Percentiles rank a stretch among this genome's conserved stretches.
Evolutionary conservation across 2,329 filamentous ascomycete genomes (phyloP).

Genomic region (Ceratocystis huliohia): DNA sequence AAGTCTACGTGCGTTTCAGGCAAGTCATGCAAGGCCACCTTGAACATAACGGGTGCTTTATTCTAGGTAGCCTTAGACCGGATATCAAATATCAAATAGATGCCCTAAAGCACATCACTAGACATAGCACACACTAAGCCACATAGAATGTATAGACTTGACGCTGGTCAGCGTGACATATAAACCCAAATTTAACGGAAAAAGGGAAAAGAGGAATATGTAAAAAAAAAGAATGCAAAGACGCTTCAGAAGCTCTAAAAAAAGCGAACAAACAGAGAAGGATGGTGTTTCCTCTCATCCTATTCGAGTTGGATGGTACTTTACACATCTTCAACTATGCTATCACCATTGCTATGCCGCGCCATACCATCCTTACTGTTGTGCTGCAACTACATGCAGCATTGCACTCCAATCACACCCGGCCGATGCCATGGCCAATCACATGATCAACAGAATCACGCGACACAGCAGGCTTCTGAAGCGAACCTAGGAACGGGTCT

Average conservation of each 20-base stretch:
- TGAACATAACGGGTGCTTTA: too few species aligned
- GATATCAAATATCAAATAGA: too few species aligned
- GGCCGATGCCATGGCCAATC: constrained; percentile 10
- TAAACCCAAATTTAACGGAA: neutral
- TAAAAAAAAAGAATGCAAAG: constrained; percentile 1
- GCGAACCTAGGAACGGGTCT: neutral
- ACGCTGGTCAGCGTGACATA: too few species aligned
- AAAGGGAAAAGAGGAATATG: constrained; percentile 1
- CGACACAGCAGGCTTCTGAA: constrained; percentile 5
- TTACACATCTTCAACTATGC: neutral
- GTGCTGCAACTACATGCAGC: too few species aligned
- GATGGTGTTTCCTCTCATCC: neutral
- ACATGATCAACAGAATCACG: constrained; percentile 11
- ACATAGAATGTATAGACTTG: too few species aligned
- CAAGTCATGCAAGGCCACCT: too few species aligned
- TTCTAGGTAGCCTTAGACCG: too few species aligned
- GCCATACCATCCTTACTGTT: neutral
- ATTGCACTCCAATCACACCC: neutral
- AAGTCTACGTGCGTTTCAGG: too few species aligned
- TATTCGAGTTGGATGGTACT: neutral
- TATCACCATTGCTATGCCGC: too few species aligned
- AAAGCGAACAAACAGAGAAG: neutral
- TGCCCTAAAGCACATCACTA: too few species aligned
- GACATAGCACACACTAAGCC: too few species aligned
- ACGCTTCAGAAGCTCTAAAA: neutral